Percentiles rank a stretch among this genome's conserved stretches.
These are phyloP conservation scores for Botryobasidium botryosum DNA, from an alignment of 768 basidiomycete species.

Conservation along the genomic window DNA sequence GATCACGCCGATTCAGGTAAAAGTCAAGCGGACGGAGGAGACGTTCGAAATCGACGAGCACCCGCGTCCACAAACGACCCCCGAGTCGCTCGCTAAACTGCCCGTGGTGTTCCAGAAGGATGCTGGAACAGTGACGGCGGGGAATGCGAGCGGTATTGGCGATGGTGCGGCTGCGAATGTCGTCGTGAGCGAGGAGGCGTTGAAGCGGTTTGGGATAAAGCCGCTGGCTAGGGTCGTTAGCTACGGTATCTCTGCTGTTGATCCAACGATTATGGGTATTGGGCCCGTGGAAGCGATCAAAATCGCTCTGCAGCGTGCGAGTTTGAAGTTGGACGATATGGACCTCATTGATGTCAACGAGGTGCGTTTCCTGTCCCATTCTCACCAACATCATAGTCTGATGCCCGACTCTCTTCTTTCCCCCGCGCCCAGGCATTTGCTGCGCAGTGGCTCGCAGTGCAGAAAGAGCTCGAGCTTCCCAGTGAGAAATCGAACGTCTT, in stretches of 20 bases:
- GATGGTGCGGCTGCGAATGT: constrained; percentile 26
- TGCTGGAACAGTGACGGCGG: constrained; percentile 24
- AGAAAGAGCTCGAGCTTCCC: constrained; percentile 22
- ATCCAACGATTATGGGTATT: constrained; percentile 26
- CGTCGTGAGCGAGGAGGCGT: constrained; percentile 21
- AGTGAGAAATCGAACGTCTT: constrained; percentile 17
- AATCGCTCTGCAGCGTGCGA: constrained; percentile 14
- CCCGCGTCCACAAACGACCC: constrained; percentile 21
- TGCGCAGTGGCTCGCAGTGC: constrained; percentile 24
- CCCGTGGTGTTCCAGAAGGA: constrained; percentile 21
- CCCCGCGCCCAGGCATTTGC: constrained; percentile 22
- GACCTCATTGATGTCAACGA: constrained; percentile 23
- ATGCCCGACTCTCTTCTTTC: too few species aligned
- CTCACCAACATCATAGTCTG: too few species aligned
- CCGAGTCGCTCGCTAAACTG: constrained; percentile 19
- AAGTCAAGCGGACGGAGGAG: constrained; percentile 6
- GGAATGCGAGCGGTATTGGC: constrained; percentile 23
- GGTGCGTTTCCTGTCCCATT: too few species aligned
- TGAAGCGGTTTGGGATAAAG: constrained; percentile 20
- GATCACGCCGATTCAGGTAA: constrained; percentile 10
- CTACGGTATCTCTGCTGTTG: constrained; percentile 24
- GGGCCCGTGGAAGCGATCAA: constrained; percentile 21
- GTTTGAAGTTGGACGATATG: constrained; percentile 20
- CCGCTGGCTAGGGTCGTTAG: constrained; percentile 22
- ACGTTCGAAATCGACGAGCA: constrained; percentile 20